Percentiles rank a stretch among this genome's conserved stretches.
Conservation (phyloP, 495 filamentous ascomycete species). For the Parmelia sp. region DNA sequence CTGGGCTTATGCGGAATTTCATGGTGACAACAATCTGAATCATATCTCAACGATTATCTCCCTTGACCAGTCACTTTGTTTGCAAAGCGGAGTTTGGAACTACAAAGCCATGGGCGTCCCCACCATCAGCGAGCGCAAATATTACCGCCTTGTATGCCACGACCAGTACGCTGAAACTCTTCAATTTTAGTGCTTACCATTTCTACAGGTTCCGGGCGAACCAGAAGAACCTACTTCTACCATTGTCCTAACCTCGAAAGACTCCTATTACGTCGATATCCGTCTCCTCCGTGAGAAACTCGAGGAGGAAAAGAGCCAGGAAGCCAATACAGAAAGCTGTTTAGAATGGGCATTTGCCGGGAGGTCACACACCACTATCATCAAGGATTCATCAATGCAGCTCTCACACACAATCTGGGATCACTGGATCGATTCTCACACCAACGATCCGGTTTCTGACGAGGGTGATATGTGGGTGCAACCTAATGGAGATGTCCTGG, state of each 20-base stretch:
- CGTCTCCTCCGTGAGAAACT: conserved; percentile 30
- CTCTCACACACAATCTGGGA: conserved; percentile 37
- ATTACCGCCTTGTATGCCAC: conserved; percentile 19
- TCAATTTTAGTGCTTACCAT: not conserved
- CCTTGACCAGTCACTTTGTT: not conserved
- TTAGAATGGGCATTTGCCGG: conserved; percentile 50
- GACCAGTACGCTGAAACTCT: not conserved
- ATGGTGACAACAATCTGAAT: not conserved
- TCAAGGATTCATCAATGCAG: conserved; percentile 13
- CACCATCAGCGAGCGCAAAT: conserved; percentile 24
- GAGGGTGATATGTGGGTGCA: conserved; percentile 45
- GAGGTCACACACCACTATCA: conserved; percentile 28
- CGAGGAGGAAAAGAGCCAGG: conserved; percentile 10
- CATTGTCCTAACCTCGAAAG: conserved; percentile 42
- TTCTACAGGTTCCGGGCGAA: conserved; percentile 19
- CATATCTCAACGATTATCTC: not conserved
- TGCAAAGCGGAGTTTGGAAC: not conserved
- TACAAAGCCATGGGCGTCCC: conserved; percentile 15
- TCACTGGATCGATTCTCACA: conserved; percentile 49
- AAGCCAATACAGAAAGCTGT: conserved; percentile 13
- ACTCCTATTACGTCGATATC: conserved; percentile 46
- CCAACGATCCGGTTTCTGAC: conserved; percentile 35
- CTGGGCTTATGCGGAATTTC: not conserved
- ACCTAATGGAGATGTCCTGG: conserved; percentile 38
- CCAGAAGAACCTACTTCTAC: conserved; percentile 26